A percentile compares a stretch with the other conserved stretches of the same genome.
phyloP scores from a whole-genome alignment of 2,329 filamentous ascomycete genomes.

The Alternaria triticimaculans region DNA sequence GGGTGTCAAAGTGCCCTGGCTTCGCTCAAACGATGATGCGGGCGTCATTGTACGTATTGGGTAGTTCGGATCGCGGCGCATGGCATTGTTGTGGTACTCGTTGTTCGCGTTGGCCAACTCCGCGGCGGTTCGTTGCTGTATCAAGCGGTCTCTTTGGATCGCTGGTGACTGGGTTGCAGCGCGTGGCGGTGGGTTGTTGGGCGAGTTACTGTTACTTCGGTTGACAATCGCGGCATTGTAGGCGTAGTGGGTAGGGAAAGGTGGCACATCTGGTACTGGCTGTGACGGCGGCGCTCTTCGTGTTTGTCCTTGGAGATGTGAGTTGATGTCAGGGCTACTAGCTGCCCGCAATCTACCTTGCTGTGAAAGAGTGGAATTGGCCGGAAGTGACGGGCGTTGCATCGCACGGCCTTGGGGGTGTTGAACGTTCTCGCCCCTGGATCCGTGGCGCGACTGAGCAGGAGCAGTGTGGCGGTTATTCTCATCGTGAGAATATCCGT shows the following conservation, averaged over 20 bases:
- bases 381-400: slow-evolving; percentile 80
- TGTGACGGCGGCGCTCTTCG: slow-evolving; percentile 54
- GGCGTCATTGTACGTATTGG: slow-evolving; percentile 47
- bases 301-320: slow-evolving; percentile 64
- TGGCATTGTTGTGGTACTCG: slow-evolving; percentile 37
- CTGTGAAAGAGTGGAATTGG: slow-evolving; percentile 60
- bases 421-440: slow-evolving; percentile 73
- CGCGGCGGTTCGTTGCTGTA: slow-evolving; percentile 48
- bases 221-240: slow-evolving; percentile 68
- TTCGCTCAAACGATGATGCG: slow-evolving; percentile 49
- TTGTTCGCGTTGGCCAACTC: slow-evolving; percentile 51
- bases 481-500: slow-evolving; percentile 75
- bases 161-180: slow-evolving; percentile 75
- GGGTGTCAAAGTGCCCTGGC: slow-evolving; percentile 44
- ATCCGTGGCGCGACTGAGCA: slow-evolving; percentile 78
- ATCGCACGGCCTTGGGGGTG: slow-evolving; percentile 69
- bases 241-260: slow-evolving; percentile 64
- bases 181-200: slow-evolving; percentile 73
- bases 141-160: slow-evolving; percentile 65
- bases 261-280: slow-evolving; percentile 54
- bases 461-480: slow-evolving; percentile 87
- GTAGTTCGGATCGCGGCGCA: slow-evolving; percentile 42
- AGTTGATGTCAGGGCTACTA: slow-evolving; percentile 89
- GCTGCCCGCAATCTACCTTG: slow-evolving; percentile 79
- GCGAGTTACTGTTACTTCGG: slow-evolving; percentile 83